Base-by-base conservation (phyloP, 2,329 filamentous ascomycete genomes). In the Fusarium sp. region DNA sequence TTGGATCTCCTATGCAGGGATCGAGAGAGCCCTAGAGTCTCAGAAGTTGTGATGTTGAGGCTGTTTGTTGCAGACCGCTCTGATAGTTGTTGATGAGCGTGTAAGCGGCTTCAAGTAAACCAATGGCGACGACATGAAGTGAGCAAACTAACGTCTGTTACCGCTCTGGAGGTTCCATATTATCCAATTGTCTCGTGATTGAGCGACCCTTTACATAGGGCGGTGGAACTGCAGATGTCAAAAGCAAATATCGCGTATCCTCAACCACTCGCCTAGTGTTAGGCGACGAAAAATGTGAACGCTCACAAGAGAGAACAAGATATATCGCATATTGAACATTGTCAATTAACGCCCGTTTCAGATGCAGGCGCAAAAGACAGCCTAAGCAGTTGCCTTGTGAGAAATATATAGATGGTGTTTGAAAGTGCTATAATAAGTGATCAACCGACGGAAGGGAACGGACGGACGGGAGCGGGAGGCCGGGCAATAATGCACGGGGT, bases 41-140 rank as follows among this genome's bases (percentile, higher is more conserved):
- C 11, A 27, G 27, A 17, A 39, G 29, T 13, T 55, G 36, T 14
- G 13, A 17, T 44, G 25, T 27, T 29, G 33, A 56, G 15, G n/a
- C 22, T 12, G 14, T 22, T n/a, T 36, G 8, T 31, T 5, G 14
- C 45, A 68, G 64, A 68, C 65, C 65, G 57, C 65, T 68, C 38
- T 33, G 61, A 7, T 35, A 5, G 20, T 17, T 54, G 29, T 22
- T 15, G 18, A 14, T 14, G 17, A n/a, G 31, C 17, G 25, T 15
- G 38, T 18, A 22, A 15, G 29, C 33, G 44, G 46, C 31, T 31
- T 3, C 39, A 35, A 27, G 36, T 5, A 29, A n/a, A 12, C 35
- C 39, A 68, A 57, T 56, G 20, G 31, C 12, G 38, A 33, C 27
- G 17, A 7, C 8, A 38, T 10, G 25, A n/a, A 27, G 10, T 17